Base-by-base conservation (phyloP, 495 filamentous ascomycete species). In the Aspergillus homomorphus region DNA sequence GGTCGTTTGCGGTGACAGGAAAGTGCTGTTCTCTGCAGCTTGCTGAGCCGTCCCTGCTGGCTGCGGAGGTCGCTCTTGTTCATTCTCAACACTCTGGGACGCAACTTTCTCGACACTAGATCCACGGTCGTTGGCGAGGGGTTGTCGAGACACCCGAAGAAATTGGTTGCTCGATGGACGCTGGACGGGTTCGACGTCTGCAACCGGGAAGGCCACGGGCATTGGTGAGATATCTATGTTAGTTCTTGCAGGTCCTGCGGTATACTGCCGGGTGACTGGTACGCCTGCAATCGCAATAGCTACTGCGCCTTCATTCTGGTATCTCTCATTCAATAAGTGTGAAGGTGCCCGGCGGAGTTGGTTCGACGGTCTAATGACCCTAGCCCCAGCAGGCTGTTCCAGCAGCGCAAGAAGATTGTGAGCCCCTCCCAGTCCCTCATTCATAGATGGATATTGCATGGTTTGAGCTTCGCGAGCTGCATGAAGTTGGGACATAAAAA, bases 401-500 rank as follows among this genome's bases (percentile, higher is more conserved):
- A 38, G 33, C 33, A 38, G 4, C 2, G 33, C 33, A 14, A 38
- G 33, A 9, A 38, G 12, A 38, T 5, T 14, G 15, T 30, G 33
- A 38, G 33, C 2, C 12, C 33, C 33, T 38, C 26, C 26, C 26
- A 30, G 26, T 30, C 26, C 26, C 26, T 30, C 26, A 30, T 4
- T 30, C 4, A 4, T 30, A 4, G 10, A 4, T 30, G 26, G 10
- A 10, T 4, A 30, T 30, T 14, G 33, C 33, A 12, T 38, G 15
- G 33, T 12, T 12, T 38, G 33, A 38, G 33, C 33, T 12, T 38
- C 7, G 15, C 4, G 33, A 38, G 46, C 15, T 53, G 56, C 2
- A 21, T 51, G 53, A 10, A 51, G 45, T n/a, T 60, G 58, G 19
- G 58, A 53, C 28, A 45, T 26, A 14, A 60, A 21, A 23, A 51